Percentiles rank a stretch among this genome's conserved stretches.
Evolutionary conservation across 108 stramenopile genomes (phyloP).

Genomic region (Mediolabrus comicus): DNA sequence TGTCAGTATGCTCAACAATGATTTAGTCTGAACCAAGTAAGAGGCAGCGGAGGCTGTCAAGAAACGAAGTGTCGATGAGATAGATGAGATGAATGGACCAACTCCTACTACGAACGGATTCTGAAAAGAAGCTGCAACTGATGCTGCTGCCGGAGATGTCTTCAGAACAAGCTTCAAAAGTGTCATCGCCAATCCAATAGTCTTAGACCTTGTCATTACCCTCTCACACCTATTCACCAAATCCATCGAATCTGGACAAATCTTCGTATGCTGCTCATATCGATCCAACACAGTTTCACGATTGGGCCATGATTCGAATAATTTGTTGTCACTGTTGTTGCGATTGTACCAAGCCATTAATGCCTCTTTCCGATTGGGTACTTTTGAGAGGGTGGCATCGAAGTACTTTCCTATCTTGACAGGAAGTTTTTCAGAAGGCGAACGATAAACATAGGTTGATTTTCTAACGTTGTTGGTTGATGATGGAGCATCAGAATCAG

Average conservation of each 20-base stretch:
- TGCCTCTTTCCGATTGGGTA: constrained; percentile 55
- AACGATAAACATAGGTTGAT: constrained; percentile 39
- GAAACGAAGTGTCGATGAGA: neutral
- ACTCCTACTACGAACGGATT: neutral
- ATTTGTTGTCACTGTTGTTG: constrained; percentile 9
- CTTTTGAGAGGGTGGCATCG: constrained; percentile 54
- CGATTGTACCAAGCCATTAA: constrained; percentile 35
- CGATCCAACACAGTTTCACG: constrained; percentile 57
- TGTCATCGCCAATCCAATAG: constrained; percentile 7
- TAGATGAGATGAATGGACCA: neutral
- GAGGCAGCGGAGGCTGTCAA: neutral
- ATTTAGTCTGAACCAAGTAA: neutral
- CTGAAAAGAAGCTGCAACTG: neutral
- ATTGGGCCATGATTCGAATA: constrained; percentile 33
- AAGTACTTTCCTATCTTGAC: constrained; percentile 54
- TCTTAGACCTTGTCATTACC: constrained; percentile 14
- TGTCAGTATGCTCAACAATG: constrained; percentile 5
- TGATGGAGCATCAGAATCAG: neutral
- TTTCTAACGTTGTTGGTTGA: constrained; percentile 17
- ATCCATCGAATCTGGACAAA: constrained; percentile 57
- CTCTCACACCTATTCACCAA: constrained; percentile 55
- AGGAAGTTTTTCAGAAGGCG: constrained; percentile 50
- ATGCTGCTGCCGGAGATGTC: neutral
- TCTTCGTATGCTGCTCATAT: constrained; percentile 52
- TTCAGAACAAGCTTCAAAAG: constrained; percentile 7